These are phyloP conservation scores for Gypsophila paniculata DNA, from an alignment of 179 eudicot species.

Conservation along the genomic window DNA sequence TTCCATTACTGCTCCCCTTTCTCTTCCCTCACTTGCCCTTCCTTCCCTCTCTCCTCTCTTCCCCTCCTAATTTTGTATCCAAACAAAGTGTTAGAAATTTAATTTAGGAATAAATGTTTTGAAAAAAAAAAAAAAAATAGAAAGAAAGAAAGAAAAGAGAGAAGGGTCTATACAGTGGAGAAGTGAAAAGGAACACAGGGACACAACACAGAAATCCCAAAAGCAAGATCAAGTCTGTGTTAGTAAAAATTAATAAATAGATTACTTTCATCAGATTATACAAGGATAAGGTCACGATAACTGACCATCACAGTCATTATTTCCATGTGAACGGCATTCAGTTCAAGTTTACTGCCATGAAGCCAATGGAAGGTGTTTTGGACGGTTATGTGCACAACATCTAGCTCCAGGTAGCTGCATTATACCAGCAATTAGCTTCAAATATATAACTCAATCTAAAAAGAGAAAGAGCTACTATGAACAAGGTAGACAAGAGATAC, in stretches of 20 bases:
- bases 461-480: not conserved
- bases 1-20: no score
- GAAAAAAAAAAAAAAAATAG: no score
- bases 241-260: not conserved
- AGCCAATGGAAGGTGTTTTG: constrained; percentile 76
- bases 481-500: constrained; percentile 1
- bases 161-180: no score
- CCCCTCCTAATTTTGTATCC: no score
- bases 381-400: constrained; percentile 89
- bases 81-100: no score
- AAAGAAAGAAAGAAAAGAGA: no score
- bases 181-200: not conserved
- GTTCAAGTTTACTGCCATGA: constrained; percentile 59
- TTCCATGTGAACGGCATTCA: constrained; percentile 78
- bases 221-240: no score
- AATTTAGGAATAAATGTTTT: no score
- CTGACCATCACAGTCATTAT: constrained; percentile 66
- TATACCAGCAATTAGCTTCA: constrained; percentile 6
- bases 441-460: not conserved
- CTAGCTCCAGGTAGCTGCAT: constrained; percentile 85
- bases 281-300: constrained; percentile 13
- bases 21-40: no score
- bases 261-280: not conserved
- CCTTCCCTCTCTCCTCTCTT: no score
- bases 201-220: not conserved